phyloP scores from a whole-genome alignment of 176 grass and related monocot genomes.

The Pontederia paniculata region DNA sequence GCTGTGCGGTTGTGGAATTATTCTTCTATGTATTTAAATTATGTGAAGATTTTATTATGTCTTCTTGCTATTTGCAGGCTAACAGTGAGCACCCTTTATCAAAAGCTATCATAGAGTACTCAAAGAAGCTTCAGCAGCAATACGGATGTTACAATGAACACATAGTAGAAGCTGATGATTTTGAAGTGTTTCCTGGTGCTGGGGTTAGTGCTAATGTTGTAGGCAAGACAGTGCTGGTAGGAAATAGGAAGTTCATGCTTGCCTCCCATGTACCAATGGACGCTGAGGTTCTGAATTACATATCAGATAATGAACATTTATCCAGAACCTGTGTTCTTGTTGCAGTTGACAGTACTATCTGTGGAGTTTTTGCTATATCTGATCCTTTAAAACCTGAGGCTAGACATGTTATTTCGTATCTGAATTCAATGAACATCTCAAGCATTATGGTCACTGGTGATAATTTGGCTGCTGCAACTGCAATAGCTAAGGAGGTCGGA shows the following conservation, averaged over 20 bases:
- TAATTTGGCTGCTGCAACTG: slow-evolving; percentile 85
- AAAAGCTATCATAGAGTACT: slow-evolving; percentile 73
- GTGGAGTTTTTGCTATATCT: slow-evolving; percentile 71
- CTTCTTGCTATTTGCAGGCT: slow-evolving; percentile 26
- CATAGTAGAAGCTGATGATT: slow-evolving; percentile 58
- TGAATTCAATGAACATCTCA: slow-evolving; percentile 74
- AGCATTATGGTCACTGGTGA: slow-evolving; percentile 97
- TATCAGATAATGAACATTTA: slow-evolving; percentile 56
- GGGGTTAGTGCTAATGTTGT: slow-evolving; percentile 69
- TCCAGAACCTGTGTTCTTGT: slow-evolving; percentile 87
- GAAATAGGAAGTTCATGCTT: slow-evolving; percentile 88
- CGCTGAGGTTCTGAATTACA: slow-evolving; percentile 49
- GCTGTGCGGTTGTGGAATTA: not conserved
- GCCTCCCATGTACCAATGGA: slow-evolving; percentile 43
- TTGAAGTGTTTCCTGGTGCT: slow-evolving; percentile 78
- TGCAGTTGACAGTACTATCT: slow-evolving; percentile 51
- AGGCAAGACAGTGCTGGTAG: slow-evolving; percentile 65
- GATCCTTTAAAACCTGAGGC: slow-evolving; percentile 96
- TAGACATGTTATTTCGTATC: slow-evolving; percentile 48
- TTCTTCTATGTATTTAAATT: not conserved
- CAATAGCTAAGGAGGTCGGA: slow-evolving; percentile 84
- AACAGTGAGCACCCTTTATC: slow-evolving; percentile 96
- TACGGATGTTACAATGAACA: slow-evolving; percentile 53
- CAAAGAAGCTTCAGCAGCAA: slow-evolving; percentile 65
- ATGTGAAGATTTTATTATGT: not conserved